Evolutionary conservation across 306 rosid genomes (phyloP).

Genomic region (Chamaecrista fasciculata): DNA sequence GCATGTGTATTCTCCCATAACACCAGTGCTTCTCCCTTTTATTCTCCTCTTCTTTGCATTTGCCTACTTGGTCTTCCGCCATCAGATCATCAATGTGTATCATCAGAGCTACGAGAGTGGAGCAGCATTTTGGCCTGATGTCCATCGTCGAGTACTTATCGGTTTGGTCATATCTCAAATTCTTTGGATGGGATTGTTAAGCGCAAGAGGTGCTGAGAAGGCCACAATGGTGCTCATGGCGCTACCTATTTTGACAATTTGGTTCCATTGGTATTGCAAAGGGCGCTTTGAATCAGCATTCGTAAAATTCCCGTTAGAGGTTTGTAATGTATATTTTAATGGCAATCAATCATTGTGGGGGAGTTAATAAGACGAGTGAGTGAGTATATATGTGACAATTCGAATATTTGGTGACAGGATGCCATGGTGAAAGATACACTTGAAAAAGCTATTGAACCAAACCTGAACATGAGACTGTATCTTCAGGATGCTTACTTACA

Average conservation of each 20-base stretch:
- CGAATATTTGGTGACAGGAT: constrained; percentile 62
- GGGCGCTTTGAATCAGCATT: constrained; percentile 93
- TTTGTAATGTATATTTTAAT: too few species aligned
- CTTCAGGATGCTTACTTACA: constrained; percentile 72
- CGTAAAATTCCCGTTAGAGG: constrained; percentile 69
- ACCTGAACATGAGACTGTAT: constrained; percentile 60
- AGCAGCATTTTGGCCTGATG: constrained; percentile 88
- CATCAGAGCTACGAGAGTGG: constrained; percentile 85
- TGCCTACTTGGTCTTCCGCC: constrained; percentile 77
- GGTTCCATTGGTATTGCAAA: constrained; percentile 76
- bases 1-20: constrained; percentile 76
- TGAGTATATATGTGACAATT: too few species aligned
- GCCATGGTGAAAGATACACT: constrained; percentile 94
- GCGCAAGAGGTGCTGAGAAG: constrained; percentile 56
- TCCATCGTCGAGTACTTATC: constrained; percentile 65
- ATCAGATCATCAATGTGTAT: constrained; percentile 93
- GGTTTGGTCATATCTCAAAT: constrained; percentile 73
- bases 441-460: constrained; percentile 76
- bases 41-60: constrained; percentile 78
- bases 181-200: constrained; percentile 75
- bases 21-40: constrained; percentile 89
- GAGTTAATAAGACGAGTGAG: too few species aligned
- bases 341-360: too few species aligned
- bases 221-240: constrained; percentile 54
- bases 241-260: constrained; percentile 72